Evolutionary conservation across 2,329 filamentous ascomycete species (phyloP), one percentile per base, ranked within the genome.

Genomic region (Trichocomaceae sp.): DNA sequence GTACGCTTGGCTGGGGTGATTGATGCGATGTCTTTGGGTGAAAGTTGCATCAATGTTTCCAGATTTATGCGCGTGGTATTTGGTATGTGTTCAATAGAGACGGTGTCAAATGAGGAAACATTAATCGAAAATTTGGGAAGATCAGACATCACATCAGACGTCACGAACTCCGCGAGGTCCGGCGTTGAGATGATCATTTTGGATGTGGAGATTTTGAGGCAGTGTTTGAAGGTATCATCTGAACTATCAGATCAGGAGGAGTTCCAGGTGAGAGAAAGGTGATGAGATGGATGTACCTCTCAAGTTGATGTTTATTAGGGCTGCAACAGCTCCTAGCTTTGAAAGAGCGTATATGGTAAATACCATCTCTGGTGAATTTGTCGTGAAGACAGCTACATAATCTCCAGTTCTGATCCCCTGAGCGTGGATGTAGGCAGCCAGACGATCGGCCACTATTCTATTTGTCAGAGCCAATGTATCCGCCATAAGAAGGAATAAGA

Each of bases 331-430:
- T 17, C 76, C 74, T 35, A 79, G 55, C 56, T 75, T 77, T 0
- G 74, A 70, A n/a, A 78, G 62, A 1, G 75, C 76, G 46, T 75
- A 69, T 13, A 73, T 64, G 1, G 65, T 64, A 17, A 77, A 65
- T 1, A 77, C 67, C 73, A 78, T 77, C 58, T 78, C 76, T 0
- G 75, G 75, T 0, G 75, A 77, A 57, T 79, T 79, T 12, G 69
- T 74, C 47, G 70, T 75, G 62, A 76, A 79, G 1, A 78, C 69
- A 4, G 69, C 75, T 15, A 79, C 70, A 45, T 70, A 71, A 56
- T 77, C 74, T 2, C 72, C 71, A 0, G 66, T 52, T 26, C 63
- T 61, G 13, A 78, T 61, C 9, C 66, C 71, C 50, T 69, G 66
- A 4, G 59, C 60, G 50, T 71, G 67, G 23, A 78, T 62, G 23